Conservation (phyloP, 441 rosid genomes). For the Capsella rubella region DNA sequence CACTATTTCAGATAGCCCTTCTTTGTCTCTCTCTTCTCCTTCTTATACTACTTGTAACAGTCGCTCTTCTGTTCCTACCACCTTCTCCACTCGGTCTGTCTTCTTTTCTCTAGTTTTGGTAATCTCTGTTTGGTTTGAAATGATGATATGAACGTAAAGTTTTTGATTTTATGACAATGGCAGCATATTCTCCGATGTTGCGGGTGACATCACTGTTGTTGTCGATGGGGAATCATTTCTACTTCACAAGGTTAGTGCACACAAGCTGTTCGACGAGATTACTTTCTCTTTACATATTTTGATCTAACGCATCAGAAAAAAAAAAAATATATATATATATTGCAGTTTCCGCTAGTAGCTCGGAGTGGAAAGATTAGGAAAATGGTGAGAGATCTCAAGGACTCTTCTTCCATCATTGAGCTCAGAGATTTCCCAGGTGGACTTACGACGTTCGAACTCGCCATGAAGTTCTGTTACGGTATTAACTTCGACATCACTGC, state of each 20-base stretch:
- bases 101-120: slow-evolving; percentile 2
- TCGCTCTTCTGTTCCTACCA: slow-evolving; percentile 55
- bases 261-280: slow-evolving; percentile 3
- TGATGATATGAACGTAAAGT: neutral
- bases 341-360: slow-evolving; percentile 90
- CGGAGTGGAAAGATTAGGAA: slow-evolving; percentile 82
- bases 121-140: slow-evolving; percentile 3
- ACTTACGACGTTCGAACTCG: slow-evolving; percentile 71
- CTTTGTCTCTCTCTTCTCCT: slow-evolving; percentile 46
- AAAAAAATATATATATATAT: too few species aligned
- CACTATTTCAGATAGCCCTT: slow-evolving; percentile 20
- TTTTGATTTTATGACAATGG: slow-evolving; percentile 9
- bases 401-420: slow-evolving; percentile 60
- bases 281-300: neutral
- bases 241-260: slow-evolving; percentile 74
- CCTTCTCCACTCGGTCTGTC: slow-evolving; percentile 65
- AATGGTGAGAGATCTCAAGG: slow-evolving; percentile 69
- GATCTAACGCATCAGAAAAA: neutral
- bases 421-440: slow-evolving; percentile 80
- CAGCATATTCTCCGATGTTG: slow-evolving; percentile 89
- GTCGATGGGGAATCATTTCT: slow-evolving; percentile 83
- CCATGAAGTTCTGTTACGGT: slow-evolving; percentile 89
- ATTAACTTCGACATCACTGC: slow-evolving; percentile 87
- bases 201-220: slow-evolving; percentile 79
- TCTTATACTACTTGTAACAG: slow-evolving; percentile 30